Evolutionary conservation across 1,139 yeast genomes (phyloP), one percentile per base, ranked within the genome.

Genomic region (Nakaseomyces bracarensis): DNA sequence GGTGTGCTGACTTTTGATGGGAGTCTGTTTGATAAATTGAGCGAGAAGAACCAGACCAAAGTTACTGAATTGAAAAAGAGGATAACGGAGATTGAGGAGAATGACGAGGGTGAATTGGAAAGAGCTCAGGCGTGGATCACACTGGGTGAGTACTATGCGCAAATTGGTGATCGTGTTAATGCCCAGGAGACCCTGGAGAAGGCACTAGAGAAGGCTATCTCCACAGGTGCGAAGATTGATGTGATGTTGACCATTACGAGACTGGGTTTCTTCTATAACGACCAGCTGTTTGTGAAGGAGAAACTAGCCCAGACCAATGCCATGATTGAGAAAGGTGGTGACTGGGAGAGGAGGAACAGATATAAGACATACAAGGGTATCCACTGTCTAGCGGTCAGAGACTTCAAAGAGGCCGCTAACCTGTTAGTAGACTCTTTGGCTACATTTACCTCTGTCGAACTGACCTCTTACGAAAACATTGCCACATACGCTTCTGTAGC

Each of bases 281-380:
- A 91, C 66, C 80, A 78, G 57, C 67, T 68, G 11, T 76, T 75
- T 51, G 83, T 84, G 36, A 74, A 79, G 46, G 78, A 79, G 55
- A 80, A 82, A 58, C 72, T 93, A 55, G 94, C 82, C 44, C 80
- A 80, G 52, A 77, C 82, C 31, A 78, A 82, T 57, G 61, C 68
- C 35, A 69, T 85, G 59, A 86, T 91, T 57, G 98, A 91, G 56
- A 82, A 86, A 57, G 98, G 98, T 41, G 98, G 98, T 46, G 99
- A 91, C 63, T 91, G 99, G 98, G 98, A 93, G 66, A 84, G 98
- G 64, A 79, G 96, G 59, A 91, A 93, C 67, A 72, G 96, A 54
- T 86, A 77, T 70, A 91, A 93, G 68, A 86, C 97, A 6, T 93
- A 91, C 66, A 68, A 76, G 49, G 98, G 98, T 18, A 73, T 91